Conservation (phyloP, 192 early-diverging fungal genomes). For the Fimicolochytrium jonesii region DNA sequence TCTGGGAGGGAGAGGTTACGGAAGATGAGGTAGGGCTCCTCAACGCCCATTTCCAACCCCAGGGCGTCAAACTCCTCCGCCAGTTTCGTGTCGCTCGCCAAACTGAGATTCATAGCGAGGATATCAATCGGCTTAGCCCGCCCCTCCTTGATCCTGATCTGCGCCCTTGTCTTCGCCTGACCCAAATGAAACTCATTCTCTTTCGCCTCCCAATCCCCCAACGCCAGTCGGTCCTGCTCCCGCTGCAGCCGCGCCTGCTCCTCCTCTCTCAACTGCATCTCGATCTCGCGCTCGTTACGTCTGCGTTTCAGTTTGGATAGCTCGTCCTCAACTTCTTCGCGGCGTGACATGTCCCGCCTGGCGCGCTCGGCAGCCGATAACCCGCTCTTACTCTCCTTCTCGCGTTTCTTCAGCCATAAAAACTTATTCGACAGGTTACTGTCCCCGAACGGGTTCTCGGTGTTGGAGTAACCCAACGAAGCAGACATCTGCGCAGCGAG, state of each 20-base stretch:
- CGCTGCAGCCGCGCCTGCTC: conserved; percentile 68
- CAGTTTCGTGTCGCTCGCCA: conserved; percentile 64
- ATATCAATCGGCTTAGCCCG: conserved; percentile 90
- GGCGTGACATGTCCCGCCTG: conserved; percentile 51
- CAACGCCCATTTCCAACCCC: conserved; percentile 78
- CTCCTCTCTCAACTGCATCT: conserved; percentile 75
- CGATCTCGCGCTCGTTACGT: conserved; percentile 76
- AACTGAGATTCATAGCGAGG: conserved; percentile 81
- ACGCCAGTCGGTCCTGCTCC: conserved; percentile 77
- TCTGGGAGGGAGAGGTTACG: conserved; percentile 62
- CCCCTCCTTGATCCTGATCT: conserved; percentile 85
- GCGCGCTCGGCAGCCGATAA: conserved; percentile 54
- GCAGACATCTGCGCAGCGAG: conserved; percentile 44
- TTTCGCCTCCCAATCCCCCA: conserved; percentile 94
- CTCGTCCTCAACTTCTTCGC: conserved; percentile 61
- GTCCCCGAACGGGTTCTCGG: conserved; percentile 81
- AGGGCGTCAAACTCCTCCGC: conserved; percentile 68
- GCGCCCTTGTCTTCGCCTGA: conserved; percentile 86
- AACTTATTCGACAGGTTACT: conserved; percentile 78
- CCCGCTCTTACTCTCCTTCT: conserved; percentile 67
- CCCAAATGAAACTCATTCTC: conserved; percentile 92
- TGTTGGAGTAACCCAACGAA: conserved; percentile 59
- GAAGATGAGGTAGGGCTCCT: conserved; percentile 84
- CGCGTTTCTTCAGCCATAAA: conserved; percentile 91
- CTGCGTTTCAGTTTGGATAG: conserved; percentile 77